These are phyloP conservation scores for Melaleuca alternifolia DNA, from an alignment of 345 rosid species.

Conservation along the genomic window DNA sequence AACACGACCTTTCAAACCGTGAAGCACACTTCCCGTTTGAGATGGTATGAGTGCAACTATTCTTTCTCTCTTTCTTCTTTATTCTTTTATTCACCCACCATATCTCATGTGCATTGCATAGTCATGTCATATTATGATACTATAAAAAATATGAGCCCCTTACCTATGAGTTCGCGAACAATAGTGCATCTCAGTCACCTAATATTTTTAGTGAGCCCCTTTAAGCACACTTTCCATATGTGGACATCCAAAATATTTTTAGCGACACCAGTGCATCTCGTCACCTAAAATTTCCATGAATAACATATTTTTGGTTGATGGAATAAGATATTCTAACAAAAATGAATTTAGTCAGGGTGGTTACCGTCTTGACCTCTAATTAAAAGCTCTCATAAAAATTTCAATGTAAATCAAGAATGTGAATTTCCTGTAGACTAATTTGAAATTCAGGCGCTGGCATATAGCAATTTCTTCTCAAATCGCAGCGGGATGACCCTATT, in stretches of 20 bases:
- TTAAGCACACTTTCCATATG: neutral
- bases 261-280: no score
- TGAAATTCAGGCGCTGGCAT: rapidly evolving
- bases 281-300: no score
- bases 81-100: no score
- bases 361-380: no score
- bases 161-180: neutral
- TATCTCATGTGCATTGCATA: neutral
- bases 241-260: neutral
- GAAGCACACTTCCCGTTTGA: neutral
- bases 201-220: neutral
- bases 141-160: neutral
- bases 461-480: neutral
- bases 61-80: neutral
- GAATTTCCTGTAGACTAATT: rapidly evolving
- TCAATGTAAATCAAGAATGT: neutral
- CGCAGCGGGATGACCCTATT: rapidly evolving
- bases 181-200: no score
- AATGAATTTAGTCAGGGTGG: no score
- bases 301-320: no score
- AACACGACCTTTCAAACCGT: neutral
- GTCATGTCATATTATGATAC: neutral
- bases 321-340: no score
- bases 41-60: neutral
- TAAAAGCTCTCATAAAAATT: no score